A percentile compares a stretch with the other conserved stretches of the same genome.
phyloP scores from a whole-genome alignment of 2,329 filamentous ascomycete genomes.

The Fusarium zealandicum region DNA sequence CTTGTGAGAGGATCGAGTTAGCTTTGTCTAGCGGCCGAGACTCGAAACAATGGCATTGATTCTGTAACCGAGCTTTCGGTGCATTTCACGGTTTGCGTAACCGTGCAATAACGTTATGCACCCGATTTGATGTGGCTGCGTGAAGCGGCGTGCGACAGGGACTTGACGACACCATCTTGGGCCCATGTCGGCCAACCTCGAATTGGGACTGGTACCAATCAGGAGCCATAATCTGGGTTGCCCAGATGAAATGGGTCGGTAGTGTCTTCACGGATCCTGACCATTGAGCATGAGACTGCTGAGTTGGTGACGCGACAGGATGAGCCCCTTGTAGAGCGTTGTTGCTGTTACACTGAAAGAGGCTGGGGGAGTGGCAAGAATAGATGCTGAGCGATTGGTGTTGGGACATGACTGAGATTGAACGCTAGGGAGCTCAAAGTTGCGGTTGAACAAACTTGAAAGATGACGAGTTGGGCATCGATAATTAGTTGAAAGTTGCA shows the following conservation, averaged over 20 bases:
- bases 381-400: constrained; percentile 8
- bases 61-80: neutral
- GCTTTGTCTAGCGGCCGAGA: neutral
- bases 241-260: constrained; percentile 14
- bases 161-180: constrained; percentile 30
- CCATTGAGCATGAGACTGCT: constrained; percentile 27
- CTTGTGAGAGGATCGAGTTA: neutral
- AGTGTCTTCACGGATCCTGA: constrained; percentile 30
- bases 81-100: neutral
- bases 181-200: constrained; percentile 4
- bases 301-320: constrained; percentile 23
- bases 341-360: constrained; percentile 17
- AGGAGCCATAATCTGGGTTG: constrained; percentile 5
- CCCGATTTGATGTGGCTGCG: constrained; percentile 18
- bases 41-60: neutral
- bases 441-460: neutral
- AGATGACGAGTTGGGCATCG: constrained; percentile 30
- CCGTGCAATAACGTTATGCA: constrained; percentile 21
- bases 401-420: constrained; percentile 8
- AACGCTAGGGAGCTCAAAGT: neutral
- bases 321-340: constrained; percentile 14
- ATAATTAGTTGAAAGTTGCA: neutral
- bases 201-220: constrained; percentile 17
- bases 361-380: constrained; percentile 27
- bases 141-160: constrained; percentile 29